Percentiles rank a stretch among this genome's conserved stretches.
phyloP scores from a whole-genome alignment of 257 asterid species.

The Solanum pennellii region DNA sequence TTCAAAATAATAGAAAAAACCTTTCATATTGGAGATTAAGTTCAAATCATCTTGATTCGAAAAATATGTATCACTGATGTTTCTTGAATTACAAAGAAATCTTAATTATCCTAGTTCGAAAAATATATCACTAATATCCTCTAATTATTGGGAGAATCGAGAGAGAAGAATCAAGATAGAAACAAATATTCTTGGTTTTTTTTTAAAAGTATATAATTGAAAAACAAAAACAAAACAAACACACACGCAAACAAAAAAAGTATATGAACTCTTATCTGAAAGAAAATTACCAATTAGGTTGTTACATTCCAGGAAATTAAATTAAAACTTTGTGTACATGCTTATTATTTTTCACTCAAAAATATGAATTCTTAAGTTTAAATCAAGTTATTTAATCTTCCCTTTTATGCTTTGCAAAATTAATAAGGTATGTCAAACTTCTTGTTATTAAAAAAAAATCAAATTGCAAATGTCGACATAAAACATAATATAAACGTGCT shows the following conservation, averaged over 20 bases:
- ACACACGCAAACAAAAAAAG: not conserved
- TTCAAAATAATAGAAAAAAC: too few relatives aligned
- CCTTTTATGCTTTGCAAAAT: not conserved
- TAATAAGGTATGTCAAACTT: not conserved
- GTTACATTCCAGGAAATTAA: not conserved
- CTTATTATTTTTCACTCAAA: not conserved
- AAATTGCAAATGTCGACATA: not conserved
- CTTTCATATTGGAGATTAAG: too few relatives aligned
- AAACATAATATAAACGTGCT: not conserved
- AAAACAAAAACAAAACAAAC: not conserved
- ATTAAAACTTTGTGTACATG: not conserved
- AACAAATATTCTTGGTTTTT: not conserved
- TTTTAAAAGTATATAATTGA: not conserved
- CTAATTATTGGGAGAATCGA: too few relatives aligned
- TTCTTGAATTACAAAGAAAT: too few relatives aligned
- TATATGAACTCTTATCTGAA: not conserved
- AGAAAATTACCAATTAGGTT: not conserved
- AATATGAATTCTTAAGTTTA: not conserved
- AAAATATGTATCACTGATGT: not conserved
- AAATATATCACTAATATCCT: not conserved
- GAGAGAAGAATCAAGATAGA: not conserved
- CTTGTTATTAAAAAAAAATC: not conserved
- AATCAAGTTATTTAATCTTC: not conserved
- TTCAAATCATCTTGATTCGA: too few relatives aligned
- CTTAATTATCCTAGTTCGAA: too few relatives aligned